Percentiles rank a stretch among this genome's conserved stretches.
These are phyloP conservation scores for Verbena officinalis DNA, from an alignment of 257 asterid species.

Conservation along the genomic window DNA sequence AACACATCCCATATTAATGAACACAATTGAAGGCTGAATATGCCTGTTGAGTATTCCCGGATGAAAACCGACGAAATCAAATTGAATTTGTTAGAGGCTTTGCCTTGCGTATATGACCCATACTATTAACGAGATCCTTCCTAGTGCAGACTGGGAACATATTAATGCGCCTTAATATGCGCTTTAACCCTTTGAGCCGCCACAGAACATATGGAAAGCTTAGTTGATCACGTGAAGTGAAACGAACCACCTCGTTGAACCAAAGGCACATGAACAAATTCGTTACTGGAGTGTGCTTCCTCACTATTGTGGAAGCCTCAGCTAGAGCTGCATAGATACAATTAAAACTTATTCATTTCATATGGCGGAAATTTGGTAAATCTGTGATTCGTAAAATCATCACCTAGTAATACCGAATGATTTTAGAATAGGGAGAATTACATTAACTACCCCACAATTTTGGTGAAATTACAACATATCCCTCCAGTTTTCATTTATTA, in stretches of 20 bases:
- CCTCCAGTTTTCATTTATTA: no score
- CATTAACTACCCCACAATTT: no score
- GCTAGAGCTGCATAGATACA: constrained; percentile 74
- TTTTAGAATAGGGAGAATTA: no score
- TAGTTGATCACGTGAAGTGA: constrained; percentile 95
- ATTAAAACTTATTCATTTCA: background rate
- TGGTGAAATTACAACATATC: no score
- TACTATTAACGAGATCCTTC: constrained; percentile 96
- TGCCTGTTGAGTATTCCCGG: background rate
- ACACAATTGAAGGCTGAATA: constrained; percentile 1
- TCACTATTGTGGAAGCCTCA: constrained; percentile 96
- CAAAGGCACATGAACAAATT: constrained; percentile 87
- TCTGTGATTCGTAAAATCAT: no score
- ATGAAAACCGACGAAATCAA: constrained; percentile 30
- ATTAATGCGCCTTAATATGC: constrained; percentile 56
- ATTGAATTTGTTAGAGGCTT: constrained; percentile 65
- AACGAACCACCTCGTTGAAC: constrained; percentile 97
- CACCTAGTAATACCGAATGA: no score
- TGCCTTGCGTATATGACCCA: constrained; percentile 96
- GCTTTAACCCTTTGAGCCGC: constrained; percentile 68
- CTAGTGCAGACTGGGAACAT: constrained; percentile 95
- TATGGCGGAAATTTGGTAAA: background rate
- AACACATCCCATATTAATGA: constrained; percentile 11
- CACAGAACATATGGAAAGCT: constrained; percentile 94
- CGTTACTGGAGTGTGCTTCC: constrained; percentile 76